Evolutionary conservation across 2,329 filamentous ascomycete genomes (phyloP), one percentile per base, ranked within the genome.

Genomic region (Didymella segeticola): DNA sequence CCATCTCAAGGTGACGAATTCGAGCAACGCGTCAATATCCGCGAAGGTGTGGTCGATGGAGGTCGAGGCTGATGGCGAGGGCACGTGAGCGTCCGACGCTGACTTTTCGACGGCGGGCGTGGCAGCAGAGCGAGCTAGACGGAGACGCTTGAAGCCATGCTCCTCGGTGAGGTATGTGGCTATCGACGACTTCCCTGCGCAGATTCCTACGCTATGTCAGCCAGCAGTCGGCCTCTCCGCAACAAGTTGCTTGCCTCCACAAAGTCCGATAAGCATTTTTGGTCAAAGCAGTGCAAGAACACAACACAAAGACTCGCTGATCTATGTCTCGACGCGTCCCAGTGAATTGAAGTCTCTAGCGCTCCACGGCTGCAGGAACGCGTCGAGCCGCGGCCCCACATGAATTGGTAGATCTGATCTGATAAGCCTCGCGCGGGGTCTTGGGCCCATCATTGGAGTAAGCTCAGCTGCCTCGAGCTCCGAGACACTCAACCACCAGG

Each of bases 101-200:
- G 76, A 78, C 46, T 77, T 76, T 42, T 80, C 76, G 19, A 79
- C 72, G 4, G 67, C 58, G 20, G 78, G 74, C 2, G 75, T 77
- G 15, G 66, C 53, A 41, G 69, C 61, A 12, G 65, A 69, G 27
- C 68, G 72, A 36, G 72, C 75, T 25, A 96, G 81, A 64, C 85
- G 82, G 52, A 97, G 83, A 39, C 85, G 85, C 56, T 84, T 86
- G 77, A 98, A 99, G 57, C 85, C 86, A 75, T 97, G 89, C 61
- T 93, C 85, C 60, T 92, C 84, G 60, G 93, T 85, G 8, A 99
- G 85, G 73, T 96, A 97, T 48, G 90, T 85, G 53, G 92, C 92
- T 61, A 98, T 90, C 9, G 91, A 91, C 71, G 87, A 88, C 79
- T 97, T 98, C 68, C 95, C 95, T 42, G 93, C 88, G 79, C 93